phyloP scores from a whole-genome alignment of 106 monocot genomes.

The Iris macrosiphon region DNA sequence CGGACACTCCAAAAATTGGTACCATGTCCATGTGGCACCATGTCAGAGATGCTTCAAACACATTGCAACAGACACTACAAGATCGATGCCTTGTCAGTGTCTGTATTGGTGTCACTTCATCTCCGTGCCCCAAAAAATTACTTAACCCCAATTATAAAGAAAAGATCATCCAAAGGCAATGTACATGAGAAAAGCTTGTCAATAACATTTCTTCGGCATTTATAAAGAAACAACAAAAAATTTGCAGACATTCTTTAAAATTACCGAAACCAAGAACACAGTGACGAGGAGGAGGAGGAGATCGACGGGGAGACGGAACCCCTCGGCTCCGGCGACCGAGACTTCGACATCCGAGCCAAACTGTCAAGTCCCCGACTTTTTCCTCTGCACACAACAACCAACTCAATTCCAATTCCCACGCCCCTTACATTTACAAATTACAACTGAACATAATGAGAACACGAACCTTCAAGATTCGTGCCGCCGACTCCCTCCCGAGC shows the following conservation, averaged over 20 bases:
- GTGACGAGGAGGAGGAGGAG: constrained; percentile 26
- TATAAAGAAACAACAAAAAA: neutral
- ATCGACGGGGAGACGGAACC: constrained; percentile 20
- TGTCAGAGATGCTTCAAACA: too few relatives aligned
- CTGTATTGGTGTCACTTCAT: too few relatives aligned
- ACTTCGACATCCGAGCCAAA: constrained; percentile 11
- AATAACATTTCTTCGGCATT: neutral
- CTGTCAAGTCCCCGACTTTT: neutral
- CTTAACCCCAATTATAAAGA: neutral
- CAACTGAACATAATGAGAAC: neutral
- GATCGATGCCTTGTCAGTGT: too few relatives aligned
- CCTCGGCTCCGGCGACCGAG: constrained; percentile 4
- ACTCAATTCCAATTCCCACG: neutral
- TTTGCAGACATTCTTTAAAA: neutral
- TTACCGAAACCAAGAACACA: constrained; percentile 37
- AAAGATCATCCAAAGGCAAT: neutral
- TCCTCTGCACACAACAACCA: neutral
- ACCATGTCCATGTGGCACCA: too few relatives aligned
- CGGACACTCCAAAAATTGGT: too few relatives aligned
- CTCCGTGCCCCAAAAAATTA: neutral
- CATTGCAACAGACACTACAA: too few relatives aligned
- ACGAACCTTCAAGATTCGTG: neutral
- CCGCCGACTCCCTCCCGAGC: neutral
- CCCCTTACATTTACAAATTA: neutral
- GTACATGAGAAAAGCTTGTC: neutral